A percentile compares a stretch with the other conserved stretches of the same genome.
These are phyloP conservation scores for Candida sojae DNA, from an alignment of 1,139 yeast species.

Conservation along the genomic window DNA sequence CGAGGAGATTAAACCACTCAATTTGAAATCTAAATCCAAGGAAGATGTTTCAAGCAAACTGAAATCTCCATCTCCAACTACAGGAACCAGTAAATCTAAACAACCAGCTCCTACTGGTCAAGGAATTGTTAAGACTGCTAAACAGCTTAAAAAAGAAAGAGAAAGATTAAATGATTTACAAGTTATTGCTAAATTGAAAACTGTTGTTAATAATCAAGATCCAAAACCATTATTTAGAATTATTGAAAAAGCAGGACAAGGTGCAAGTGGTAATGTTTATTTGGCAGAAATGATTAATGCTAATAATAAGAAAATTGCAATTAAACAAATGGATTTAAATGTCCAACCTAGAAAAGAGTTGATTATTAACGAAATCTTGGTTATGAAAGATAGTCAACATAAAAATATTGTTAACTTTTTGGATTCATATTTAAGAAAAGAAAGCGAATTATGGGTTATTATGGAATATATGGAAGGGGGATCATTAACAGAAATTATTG, in stretches of 20 bases:
- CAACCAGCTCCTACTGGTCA: conserved; percentile 22
- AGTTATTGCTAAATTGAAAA: conserved; percentile 76
- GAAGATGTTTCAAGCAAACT: neutral
- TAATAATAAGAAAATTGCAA: conserved; percentile 62
- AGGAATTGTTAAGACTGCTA: conserved; percentile 36
- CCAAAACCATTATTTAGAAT: conserved; percentile 86
- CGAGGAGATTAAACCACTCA: conserved; percentile 17
- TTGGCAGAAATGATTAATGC: conserved; percentile 67
- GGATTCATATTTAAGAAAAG: conserved; percentile 46
- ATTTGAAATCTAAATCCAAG: conserved; percentile 11
- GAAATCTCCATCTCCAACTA: conserved; percentile 7
- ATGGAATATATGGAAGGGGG: conserved; percentile 94
- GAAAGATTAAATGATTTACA: conserved; percentile 85
- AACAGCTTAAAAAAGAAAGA: conserved; percentile 57
- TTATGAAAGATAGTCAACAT: conserved; percentile 52
- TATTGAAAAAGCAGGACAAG: conserved; percentile 97
- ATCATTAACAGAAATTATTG: conserved; percentile 84
- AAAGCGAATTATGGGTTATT: conserved; percentile 74
- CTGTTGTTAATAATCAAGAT: conserved; percentile 80
- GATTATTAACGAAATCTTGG: conserved; percentile 60
- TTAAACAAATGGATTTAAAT: conserved; percentile 92
- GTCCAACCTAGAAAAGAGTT: conserved; percentile 94
- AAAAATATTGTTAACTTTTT: conserved; percentile 49
- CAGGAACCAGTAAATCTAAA: conserved; percentile 10
- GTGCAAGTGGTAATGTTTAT: conserved; percentile 96